Conservation (phyloP, 176 grass and related monocot genomes). For the Chrysopogon serrulatus region DNA sequence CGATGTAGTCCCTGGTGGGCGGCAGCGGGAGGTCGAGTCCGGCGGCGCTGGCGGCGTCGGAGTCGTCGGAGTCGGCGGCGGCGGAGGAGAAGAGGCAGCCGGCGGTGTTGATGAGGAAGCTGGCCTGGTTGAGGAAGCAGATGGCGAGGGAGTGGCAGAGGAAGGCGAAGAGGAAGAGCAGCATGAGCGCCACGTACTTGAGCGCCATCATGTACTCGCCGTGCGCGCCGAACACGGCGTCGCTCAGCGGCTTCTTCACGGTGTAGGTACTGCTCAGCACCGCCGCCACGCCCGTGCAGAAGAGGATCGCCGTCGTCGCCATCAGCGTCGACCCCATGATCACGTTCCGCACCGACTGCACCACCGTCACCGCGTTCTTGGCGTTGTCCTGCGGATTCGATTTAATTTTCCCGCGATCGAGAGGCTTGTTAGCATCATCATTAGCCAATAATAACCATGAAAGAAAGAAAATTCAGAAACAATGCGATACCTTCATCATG, state of each 20-base stretch:
- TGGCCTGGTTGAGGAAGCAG: conserved; percentile 84
- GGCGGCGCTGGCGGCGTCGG: neutral
- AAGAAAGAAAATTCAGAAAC: neutral
- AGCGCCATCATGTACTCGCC: conserved; percentile 95
- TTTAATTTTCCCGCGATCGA: too few relatives aligned
- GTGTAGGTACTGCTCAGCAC: conserved; percentile 94
- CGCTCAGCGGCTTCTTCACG: conserved; percentile 78
- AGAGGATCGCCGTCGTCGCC: conserved; percentile 87
- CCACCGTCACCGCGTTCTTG: conserved; percentile 82
- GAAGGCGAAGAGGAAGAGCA: conserved; percentile 84
- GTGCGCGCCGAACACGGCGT: conserved; percentile 79
- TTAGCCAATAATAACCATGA: neutral
- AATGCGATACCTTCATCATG: conserved; percentile 63
- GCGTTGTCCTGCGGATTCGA: conserved; percentile 80
- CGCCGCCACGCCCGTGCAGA: conserved; percentile 88
- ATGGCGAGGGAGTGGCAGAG: conserved; percentile 86
- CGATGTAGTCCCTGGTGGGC: conserved; percentile 31
- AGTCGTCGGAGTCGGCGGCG: neutral
- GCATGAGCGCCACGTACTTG: conserved; percentile 84
- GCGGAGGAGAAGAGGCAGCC: neutral
- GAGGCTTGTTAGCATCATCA: too few relatives aligned
- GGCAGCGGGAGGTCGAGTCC: neutral
- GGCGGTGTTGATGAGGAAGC: conserved; percentile 84
- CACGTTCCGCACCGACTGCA: conserved; percentile 84
- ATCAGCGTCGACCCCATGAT: conserved; percentile 96